phyloP scores from a whole-genome alignment of 768 basidiomycete species.

The Rhodotorula toruloides region DNA sequence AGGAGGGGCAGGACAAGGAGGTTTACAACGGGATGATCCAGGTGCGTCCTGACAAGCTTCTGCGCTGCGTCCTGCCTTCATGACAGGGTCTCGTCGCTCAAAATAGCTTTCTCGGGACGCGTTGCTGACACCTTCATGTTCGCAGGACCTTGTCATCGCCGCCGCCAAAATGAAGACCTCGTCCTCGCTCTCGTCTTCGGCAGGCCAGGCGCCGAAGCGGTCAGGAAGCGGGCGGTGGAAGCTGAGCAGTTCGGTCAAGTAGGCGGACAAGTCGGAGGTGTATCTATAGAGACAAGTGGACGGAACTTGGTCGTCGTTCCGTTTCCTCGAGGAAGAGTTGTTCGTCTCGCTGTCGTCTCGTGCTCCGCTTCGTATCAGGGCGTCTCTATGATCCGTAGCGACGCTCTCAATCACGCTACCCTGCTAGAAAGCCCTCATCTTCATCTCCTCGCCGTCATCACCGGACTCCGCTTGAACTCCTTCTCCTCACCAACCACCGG shows the following conservation, averaged over 20 bases:
- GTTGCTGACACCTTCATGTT: background rate
- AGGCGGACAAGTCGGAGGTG: background rate
- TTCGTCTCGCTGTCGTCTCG: too few relatives aligned
- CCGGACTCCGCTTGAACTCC: background rate
- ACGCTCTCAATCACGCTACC: too few relatives aligned
- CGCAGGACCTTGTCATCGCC: conserved; percentile 34
- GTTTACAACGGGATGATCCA: conserved; percentile 39
- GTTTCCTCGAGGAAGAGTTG: too few relatives aligned
- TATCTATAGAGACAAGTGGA: background rate
- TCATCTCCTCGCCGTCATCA: too few relatives aligned
- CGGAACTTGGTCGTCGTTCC: background rate
- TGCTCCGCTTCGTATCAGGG: too few relatives aligned
- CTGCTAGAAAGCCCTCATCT: too few relatives aligned
- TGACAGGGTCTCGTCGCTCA: background rate
- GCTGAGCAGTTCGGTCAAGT: background rate
- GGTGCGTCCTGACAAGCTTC: conserved; percentile 1
- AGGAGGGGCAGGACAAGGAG: conserved; percentile 36
- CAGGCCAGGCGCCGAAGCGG: conserved; percentile 8
- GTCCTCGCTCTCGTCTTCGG: background rate
- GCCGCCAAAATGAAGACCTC: conserved; percentile 37
- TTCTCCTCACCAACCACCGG: background rate
- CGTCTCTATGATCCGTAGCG: too few relatives aligned
- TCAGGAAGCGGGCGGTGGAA: conserved; percentile 18
- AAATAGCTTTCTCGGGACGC: too few relatives aligned
- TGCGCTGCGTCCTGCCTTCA: too few relatives aligned